phyloP scores from a whole-genome alignment of 1,139 yeast species.

The Yamadazyma diddensiae region DNA sequence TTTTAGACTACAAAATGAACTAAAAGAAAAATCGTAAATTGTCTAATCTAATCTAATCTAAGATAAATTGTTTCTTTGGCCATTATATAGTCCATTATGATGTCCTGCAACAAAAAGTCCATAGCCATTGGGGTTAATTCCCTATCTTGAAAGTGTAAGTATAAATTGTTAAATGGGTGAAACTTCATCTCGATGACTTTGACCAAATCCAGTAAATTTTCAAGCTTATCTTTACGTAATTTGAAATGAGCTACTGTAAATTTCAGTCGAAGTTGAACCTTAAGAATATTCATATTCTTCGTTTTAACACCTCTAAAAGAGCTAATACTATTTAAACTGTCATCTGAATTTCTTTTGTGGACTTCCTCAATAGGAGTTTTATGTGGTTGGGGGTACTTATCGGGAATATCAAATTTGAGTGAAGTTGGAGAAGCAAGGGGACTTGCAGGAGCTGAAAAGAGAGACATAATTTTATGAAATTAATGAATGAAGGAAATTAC shows the following conservation, averaged over 20 bases:
- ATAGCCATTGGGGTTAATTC: constrained; percentile 25
- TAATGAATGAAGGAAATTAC: no score
- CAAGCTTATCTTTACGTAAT: constrained; percentile 26
- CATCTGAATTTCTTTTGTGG: constrained; percentile 1
- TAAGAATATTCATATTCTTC: constrained; percentile 9
- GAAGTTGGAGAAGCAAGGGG: constrained; percentile 11
- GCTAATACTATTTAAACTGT: neutral
- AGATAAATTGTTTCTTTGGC: constrained; percentile 19
- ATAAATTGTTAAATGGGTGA: constrained; percentile 16
- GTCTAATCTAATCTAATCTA: constrained; percentile 1
- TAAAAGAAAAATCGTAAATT: neutral
- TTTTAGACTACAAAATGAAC: no score
- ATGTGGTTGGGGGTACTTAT: constrained; percentile 2
- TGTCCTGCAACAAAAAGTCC: constrained; percentile 16
- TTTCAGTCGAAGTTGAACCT: constrained; percentile 20
- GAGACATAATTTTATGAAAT: constrained; percentile 5
- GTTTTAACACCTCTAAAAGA: constrained; percentile 4
- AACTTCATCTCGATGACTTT: constrained; percentile 23
- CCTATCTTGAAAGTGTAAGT: constrained; percentile 24
- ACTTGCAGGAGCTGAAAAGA: constrained; percentile 5
- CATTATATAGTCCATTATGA: constrained; percentile 27
- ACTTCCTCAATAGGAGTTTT: neutral
- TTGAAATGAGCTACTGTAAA: constrained; percentile 17
- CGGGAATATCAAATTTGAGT: constrained; percentile 10
- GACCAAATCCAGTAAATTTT: constrained; percentile 23